Evolutionary conservation across 768 basidiomycete genomes (phyloP), one percentile per base, ranked within the genome.

Genomic region (Neoboletus magnificus): DNA sequence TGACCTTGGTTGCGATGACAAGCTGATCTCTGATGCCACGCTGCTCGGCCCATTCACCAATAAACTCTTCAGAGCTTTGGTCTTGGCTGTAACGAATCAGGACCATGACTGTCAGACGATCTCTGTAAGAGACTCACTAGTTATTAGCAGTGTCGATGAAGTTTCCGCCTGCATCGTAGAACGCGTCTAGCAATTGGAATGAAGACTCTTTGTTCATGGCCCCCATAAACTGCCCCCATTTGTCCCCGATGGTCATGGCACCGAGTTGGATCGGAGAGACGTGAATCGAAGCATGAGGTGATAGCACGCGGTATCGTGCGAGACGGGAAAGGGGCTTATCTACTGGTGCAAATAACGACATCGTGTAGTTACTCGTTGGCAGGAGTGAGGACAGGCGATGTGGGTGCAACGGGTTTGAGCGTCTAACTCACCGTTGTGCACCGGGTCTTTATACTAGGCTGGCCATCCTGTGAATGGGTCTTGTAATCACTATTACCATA

Each of bases 191-290:
- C 9, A 82, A 67, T 62, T 75, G 66, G 63, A 79, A 78, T 1
- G 74, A 70, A 11, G 63, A 51, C 25, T 75, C 70, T 66, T 79
- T 80, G 61, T 67, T 57, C 74, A 79, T 78, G 3, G 62, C 52
- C n/a, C 81, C 80, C 73, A 74, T 59, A 22, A 52, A 42, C 12
- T 62, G 20, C 0, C 58, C 62, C 79, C 78, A 79, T 48, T 75
- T 70, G 57, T 79, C 74, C 8, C 79, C 78, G 33, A 80, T 25
- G 65, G 70, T 78, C 78, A 78, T 77, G 4, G 72, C 79, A 3
- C 80, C 79, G 27, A 82, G 74, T 30, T 70, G 69, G 20, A 82
- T 62, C 0, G 80, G 79, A 3, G 80, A 82, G 16, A 81, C 81
- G 42, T 74, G 75, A 27, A 81, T 66, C 10, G 77, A 77, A 1